Evolutionary conservation across 1,284 basidiomycete genomes (phyloP).

Genomic region (Hemileccinum hortonii): DNA sequence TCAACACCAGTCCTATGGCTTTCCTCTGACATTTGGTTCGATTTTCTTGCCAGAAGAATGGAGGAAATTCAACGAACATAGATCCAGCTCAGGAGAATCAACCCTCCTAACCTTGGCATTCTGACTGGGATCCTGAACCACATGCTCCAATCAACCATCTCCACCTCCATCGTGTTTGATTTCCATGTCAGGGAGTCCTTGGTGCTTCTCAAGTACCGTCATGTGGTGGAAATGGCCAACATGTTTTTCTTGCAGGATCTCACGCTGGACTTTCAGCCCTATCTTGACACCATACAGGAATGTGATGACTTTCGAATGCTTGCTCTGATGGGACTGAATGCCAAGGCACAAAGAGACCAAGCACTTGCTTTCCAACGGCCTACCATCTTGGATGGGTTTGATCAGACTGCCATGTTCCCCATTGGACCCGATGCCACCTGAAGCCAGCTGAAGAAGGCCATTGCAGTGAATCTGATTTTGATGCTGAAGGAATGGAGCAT

Average conservation of each 20-base stretch:
- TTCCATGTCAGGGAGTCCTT: constrained; percentile 13
- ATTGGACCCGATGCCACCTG: too few species aligned
- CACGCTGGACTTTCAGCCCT: not conserved
- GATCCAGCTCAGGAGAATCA: not conserved
- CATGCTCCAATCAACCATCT: constrained; percentile 6
- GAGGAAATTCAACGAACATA: constrained; percentile 6
- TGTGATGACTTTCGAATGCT: not conserved
- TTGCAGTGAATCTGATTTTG: too few species aligned
- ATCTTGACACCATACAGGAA: not conserved
- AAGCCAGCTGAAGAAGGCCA: too few species aligned
- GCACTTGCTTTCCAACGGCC: not conserved
- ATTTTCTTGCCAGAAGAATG: not conserved
- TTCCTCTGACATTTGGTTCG: constrained; percentile 4
- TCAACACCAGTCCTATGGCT: constrained; percentile 10
- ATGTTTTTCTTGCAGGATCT: too few species aligned
- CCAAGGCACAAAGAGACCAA: constrained; percentile 1
- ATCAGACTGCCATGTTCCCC: too few species aligned
- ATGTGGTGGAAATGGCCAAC: too few species aligned
- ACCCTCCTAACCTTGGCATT: constrained; percentile 11
- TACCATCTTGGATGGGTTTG: not conserved
- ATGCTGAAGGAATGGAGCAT: too few species aligned
- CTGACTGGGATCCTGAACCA: constrained; percentile 12
- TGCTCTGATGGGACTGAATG: not conserved
- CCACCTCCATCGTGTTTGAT: constrained; percentile 2
- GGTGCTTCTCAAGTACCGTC: constrained; percentile 5